Evolutionary conservation across 345 rosid species (phyloP), one percentile per base, ranked within the genome.

Genomic region (Eucalyptus marginata): DNA sequence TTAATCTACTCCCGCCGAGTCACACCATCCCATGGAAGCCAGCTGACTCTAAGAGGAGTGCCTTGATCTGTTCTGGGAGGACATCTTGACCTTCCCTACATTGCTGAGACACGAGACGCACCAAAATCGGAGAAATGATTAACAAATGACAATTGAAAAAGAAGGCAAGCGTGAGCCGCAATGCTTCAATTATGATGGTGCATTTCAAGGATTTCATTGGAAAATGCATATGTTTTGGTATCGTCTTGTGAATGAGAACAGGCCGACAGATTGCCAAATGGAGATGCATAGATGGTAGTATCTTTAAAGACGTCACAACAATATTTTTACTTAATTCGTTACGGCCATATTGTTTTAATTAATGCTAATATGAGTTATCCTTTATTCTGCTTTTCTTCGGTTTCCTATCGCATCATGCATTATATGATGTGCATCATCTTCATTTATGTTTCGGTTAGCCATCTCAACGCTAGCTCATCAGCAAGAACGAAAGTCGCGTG

Each of bases 1-100:
- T 76, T 76, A 76, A 76, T 76, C 84, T 20, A 76, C 47, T 40
- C 84, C 47, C 84, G 47, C 44, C 3, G 15, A 40, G 84, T 76
- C 84, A 76, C 84, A 76, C 84, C 47, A 76, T 76, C 47, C 52
- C 80, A 50, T 92, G 95, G 66, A 93, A 92, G n/a, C 97, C 98
- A 7, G 97, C 99, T 7, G 98, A 94, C 88, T 97, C 99, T 68
- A 96, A 91, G 43, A 97, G 99, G 66, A 93, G 94, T n/a, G 99
- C 96, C 93, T 96, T 95, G 94, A 97, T 96, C 88, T 97, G 98
- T 92, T 97, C 99, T 18, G 99, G 98, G 68, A 92, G 29, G 59
- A 95, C 94, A 85, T 96, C 98, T 88, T 96, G 95, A 71, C 98
- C 99, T 92, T 96, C 99, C 92, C 93, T 93, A 91, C 98, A 94